phyloP scores from a whole-genome alignment of 352 stramenopile genomes.

The Phytophthora multivora region DNA sequence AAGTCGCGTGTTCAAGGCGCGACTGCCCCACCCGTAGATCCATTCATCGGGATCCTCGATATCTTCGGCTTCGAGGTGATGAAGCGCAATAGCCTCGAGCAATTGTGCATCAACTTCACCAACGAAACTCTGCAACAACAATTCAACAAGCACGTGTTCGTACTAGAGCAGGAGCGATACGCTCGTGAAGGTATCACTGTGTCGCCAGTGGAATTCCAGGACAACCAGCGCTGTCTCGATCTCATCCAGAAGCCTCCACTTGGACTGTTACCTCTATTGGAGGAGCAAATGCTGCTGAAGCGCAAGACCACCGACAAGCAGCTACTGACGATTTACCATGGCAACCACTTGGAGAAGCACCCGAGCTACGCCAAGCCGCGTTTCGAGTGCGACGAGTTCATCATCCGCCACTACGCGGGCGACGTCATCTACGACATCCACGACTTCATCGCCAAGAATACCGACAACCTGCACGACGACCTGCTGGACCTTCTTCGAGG shows the following conservation, averaged over 20 bases:
- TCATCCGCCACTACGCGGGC: slow-evolving; percentile 85
- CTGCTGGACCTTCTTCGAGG: slow-evolving; percentile 76
- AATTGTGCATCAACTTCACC: slow-evolving; percentile 93
- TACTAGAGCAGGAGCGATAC: slow-evolving; percentile 84
- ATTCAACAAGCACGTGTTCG: slow-evolving; percentile 91
- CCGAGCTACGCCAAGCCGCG: slow-evolving; percentile 71
- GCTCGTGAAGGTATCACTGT: slow-evolving; percentile 76
- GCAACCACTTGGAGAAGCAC: slow-evolving; percentile 77
- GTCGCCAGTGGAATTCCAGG: slow-evolving; percentile 81
- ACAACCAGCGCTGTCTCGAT: slow-evolving; percentile 81
- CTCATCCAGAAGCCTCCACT: slow-evolving; percentile 83
- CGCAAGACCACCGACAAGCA: slow-evolving; percentile 87
- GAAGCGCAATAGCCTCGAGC: slow-evolving; percentile 87
- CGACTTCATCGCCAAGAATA: slow-evolving; percentile 90
- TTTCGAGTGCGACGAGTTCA: slow-evolving; percentile 87
- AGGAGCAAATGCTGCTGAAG: slow-evolving; percentile 89
- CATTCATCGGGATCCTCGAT: slow-evolving; percentile 90
- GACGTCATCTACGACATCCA: slow-evolving; percentile 85
- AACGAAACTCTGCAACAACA: slow-evolving; percentile 92
- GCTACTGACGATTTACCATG: slow-evolving; percentile 83
- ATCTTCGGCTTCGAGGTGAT: slow-evolving; percentile 94
- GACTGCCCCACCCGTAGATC: slow-evolving; percentile 5
- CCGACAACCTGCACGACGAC: slow-evolving; percentile 90
- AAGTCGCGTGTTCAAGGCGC: slow-evolving; percentile 21
- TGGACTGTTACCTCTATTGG: slow-evolving; percentile 81